Base-by-base conservation (phyloP, 495 filamentous ascomycete species). In the Hapsidospora chrysogenum region DNA sequence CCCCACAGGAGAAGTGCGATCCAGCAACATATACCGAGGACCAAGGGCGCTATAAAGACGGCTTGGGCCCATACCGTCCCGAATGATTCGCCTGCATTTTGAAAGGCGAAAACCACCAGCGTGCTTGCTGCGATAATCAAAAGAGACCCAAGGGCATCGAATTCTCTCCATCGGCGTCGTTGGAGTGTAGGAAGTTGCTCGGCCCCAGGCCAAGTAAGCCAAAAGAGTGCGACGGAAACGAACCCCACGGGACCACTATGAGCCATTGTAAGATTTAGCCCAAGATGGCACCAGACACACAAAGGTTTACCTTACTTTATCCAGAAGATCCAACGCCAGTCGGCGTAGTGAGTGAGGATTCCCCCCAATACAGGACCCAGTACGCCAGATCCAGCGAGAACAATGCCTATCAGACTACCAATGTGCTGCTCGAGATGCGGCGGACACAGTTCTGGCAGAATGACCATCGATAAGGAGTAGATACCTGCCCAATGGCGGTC, bases 321-420 rank as follows among this genome's bases (percentile, higher is more conserved):
- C 70, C 70, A 80, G 49, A 76, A 81, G 1, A 61, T 60, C 76
- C 78, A 82, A 32, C 76, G 46, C 78, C 77, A 81, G 14, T 57
- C 61, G 0, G 71, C 50, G 17, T 64, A 59, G 29, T 79, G 44
- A 0, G 76, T 68, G 40, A 82, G 64, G 0, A 66, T 48, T 15
- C 78, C 78, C 5, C 77, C 76, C 4, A 80, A 49, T 1, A 82
- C 49, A 4, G 77, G 78, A 0, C 78, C 78, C 10, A 70, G 30
- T 7, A 57, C 50, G 13, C 54, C 54, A 3, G 52, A 32, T 10
- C 43, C 14, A n/a, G 53, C 53, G 16, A 60, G 19, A 9, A 51
- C 46, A 0, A 48, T 17, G 9, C 53, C 53, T 2, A 58, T 40
- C 10, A 57, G 26, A 3, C 36, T 39, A 2, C 52, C 56, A 13